These are phyloP conservation scores for Fusarium duplospermum DNA, from an alignment of 2,329 filamentous ascomycete species.

Conservation along the genomic window DNA sequence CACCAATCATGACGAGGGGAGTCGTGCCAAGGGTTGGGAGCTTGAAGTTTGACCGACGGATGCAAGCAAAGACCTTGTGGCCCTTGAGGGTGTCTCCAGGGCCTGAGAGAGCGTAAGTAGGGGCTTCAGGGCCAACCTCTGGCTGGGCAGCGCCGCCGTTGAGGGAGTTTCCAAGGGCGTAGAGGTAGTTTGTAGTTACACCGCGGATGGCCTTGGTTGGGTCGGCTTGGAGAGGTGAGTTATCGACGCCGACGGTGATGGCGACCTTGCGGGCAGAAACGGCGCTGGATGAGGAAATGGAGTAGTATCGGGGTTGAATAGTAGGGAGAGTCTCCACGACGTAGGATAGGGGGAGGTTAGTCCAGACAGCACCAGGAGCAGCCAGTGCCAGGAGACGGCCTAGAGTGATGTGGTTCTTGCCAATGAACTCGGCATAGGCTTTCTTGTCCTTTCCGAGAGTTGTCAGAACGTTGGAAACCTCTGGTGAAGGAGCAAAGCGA, in stretches of 20 bases:
- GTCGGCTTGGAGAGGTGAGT: conserved; percentile 27
- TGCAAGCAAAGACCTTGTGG: conserved; percentile 36
- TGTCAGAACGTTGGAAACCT: conserved; percentile 48
- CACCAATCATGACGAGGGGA: conserved; percentile 64
- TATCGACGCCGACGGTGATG: conserved; percentile 39
- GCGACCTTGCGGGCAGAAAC: conserved; percentile 39
- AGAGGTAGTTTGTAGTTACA: conserved; percentile 46
- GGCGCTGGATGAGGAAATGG: conserved; percentile 67
- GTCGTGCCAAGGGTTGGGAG: conserved; percentile 54
- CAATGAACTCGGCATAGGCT: conserved; percentile 30
- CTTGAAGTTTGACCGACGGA: conserved; percentile 55
- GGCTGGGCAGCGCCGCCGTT: not conserved
- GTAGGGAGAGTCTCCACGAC: conserved; percentile 68
- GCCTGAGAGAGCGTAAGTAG: conserved; percentile 26
- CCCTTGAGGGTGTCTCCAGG: conserved; percentile 25
- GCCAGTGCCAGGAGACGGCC: conserved; percentile 38
- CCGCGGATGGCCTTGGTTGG: conserved; percentile 28
- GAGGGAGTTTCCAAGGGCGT: conserved; percentile 25
- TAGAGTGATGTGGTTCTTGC: conserved; percentile 42
- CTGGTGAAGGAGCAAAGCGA: conserved; percentile 64
- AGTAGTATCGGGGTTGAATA: conserved; percentile 66
- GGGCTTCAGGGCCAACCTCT: not conserved
- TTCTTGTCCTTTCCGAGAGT: conserved; percentile 35
- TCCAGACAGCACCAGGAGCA: conserved; percentile 34
- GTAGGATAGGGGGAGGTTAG: conserved; percentile 55